These are phyloP conservation scores for Malus sylvestris DNA, from an alignment of 306 rosid species.

Conservation along the genomic window DNA sequence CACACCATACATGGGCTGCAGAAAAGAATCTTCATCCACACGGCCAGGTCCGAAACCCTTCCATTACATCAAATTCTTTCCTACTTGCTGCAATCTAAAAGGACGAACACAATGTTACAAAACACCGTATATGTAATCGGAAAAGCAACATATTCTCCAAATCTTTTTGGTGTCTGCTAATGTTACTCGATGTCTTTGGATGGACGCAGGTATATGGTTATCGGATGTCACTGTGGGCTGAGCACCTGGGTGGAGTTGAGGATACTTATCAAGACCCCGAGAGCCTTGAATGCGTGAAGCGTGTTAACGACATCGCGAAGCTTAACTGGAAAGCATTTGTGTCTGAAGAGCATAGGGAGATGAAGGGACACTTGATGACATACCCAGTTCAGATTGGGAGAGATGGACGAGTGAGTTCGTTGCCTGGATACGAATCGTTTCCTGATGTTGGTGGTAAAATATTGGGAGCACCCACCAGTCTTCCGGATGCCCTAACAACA, in stretches of 20 bases:
- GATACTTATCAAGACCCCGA: conserved; percentile 36
- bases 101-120: no score
- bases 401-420: conserved; percentile 44
- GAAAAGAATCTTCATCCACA: conserved; percentile 44
- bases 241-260: conserved; percentile 43
- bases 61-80: not conserved
- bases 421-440: conserved; percentile 36
- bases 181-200: not conserved
- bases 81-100: no score
- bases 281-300: conserved; percentile 33
- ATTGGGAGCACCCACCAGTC: conserved; percentile 53
- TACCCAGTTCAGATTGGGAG: conserved; percentile 48
- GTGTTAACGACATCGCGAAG: conserved; percentile 35
- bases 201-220: conserved; percentile 55
- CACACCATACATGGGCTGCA: conserved; percentile 44
- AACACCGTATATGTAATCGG: not conserved
- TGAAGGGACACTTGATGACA: conserved; percentile 55
- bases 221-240: conserved; percentile 69
- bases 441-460: conserved; percentile 78
- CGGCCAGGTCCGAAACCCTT: conserved; percentile 49
- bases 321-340: conserved; percentile 44
- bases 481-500: conserved; percentile 59
- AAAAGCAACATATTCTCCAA: not conserved
- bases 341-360: conserved; percentile 28
- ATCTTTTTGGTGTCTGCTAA: not conserved